Evolutionary conservation across 2,329 filamentous ascomycete genomes (phyloP), one percentile per base, ranked within the genome.

Genomic region (Colletotrichum zoysiae): DNA sequence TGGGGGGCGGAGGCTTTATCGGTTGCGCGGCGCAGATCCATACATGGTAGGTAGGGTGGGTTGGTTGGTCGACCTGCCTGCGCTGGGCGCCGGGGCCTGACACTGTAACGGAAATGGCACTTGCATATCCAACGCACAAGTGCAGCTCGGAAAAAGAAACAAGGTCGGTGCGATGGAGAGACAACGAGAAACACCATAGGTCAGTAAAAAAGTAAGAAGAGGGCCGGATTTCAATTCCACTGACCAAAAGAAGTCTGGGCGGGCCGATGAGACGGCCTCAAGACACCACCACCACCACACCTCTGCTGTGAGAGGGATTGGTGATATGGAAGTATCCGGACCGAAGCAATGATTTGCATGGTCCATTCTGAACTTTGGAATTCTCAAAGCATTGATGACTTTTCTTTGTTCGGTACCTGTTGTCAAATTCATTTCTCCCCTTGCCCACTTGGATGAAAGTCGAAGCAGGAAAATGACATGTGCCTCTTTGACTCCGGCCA

Each of bases 1-100:
- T 53, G 65, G 46, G 46, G 65, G 69, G 59, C 53, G 65, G 69
- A 60, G 69, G 53, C 69, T 69, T 69, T 55, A 55, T 65, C 69
- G 65, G 57, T 63, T 60, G 55, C 55, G 53, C 59, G 53, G 60
- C 65, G 59, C 55, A 53, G 53, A 64, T 64, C 65, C 44, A 70
- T 30, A 48, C 30, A 30, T 30, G n/a, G n/a, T n/a, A n/a, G n/a
- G n/a, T n/a, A 30, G 4, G 30, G 30, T 30, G 30, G 30, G 30
- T 5, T 30, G 44, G 48, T 42, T 26, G 9, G 23, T 23, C 56
- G 14, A n/a, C n/a, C 30, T 53, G 23, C 44, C 63, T 51, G 48
- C 44, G 33, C 48, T 26, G 48, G 12, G 1, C 11, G n/a, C n/a
- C 4, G 46, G 56, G 67, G 46, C 58, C 58, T 60, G 63, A 59